Conservation (phyloP, 177 flowering plant species). For the Vitis hybrid region DNA sequence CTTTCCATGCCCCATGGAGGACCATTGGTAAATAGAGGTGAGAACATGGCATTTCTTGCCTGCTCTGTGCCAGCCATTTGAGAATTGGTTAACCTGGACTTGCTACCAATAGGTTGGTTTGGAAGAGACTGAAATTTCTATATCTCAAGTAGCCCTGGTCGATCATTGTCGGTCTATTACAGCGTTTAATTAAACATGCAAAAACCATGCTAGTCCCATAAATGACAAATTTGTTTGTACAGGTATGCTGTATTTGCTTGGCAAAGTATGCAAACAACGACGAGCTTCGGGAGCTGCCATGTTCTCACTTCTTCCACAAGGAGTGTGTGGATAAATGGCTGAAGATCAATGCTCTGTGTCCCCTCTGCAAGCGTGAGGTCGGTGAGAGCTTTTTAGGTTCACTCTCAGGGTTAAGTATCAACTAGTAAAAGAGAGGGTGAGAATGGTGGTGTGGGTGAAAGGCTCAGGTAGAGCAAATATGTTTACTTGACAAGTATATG, state of each 20-base stretch:
- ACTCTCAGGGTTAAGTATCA: slow-evolving; percentile 20
- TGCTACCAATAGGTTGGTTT: no score
- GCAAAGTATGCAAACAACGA: slow-evolving; percentile 80
- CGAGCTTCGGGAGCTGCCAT: slow-evolving; percentile 82
- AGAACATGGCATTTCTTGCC: no score
- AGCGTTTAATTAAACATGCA: no score
- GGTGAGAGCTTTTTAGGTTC: slow-evolving; percentile 38
- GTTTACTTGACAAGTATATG: not conserved
- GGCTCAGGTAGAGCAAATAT: not conserved
- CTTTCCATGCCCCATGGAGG: no score
- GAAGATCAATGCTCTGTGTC: slow-evolving; percentile 82
- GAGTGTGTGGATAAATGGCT: slow-evolving; percentile 94
- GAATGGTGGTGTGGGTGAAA: not conserved
- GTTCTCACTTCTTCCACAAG: slow-evolving; percentile 80
- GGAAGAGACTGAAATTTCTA: no score
- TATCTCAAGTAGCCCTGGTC: no score
- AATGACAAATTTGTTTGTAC: slow-evolving; percentile 6
- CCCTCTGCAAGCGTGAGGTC: slow-evolving; percentile 85
- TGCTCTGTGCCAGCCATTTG: no score
- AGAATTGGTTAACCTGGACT: no score
- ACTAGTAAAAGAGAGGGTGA: slow-evolving; percentile 10
- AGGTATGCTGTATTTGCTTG: slow-evolving; percentile 94
- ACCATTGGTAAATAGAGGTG: no score
- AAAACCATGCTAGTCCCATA: not conserved
- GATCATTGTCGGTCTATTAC: no score